phyloP scores from a whole-genome alignment of 306 rosid species.

The Erythrophleum fordii region DNA sequence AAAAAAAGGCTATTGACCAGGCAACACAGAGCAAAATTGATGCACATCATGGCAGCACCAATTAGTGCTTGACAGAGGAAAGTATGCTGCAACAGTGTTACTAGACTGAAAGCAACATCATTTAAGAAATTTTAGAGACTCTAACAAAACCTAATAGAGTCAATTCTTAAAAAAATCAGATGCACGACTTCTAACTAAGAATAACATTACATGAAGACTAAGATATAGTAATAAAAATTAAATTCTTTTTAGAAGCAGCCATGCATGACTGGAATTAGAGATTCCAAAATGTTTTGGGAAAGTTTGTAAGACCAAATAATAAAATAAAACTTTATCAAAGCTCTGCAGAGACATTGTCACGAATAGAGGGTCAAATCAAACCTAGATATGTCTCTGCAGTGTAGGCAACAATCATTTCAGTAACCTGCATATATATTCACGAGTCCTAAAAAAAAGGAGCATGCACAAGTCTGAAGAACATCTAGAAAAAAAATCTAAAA shows the following conservation, averaged over 20 bases:
- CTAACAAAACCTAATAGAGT: conserved; percentile 1
- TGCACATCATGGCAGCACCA: not conserved
- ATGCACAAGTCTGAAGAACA: too few species aligned
- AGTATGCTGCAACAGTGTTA: not conserved
- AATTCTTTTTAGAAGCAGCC: not conserved
- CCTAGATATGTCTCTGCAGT: too few species aligned
- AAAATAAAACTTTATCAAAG: too few species aligned
- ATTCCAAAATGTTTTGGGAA: not conserved
- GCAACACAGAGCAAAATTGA: conserved; percentile 7
- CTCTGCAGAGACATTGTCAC: too few species aligned
- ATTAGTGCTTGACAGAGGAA: conserved; percentile 14
- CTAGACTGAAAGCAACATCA: conserved; percentile 19
- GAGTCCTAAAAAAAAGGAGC: too few species aligned
- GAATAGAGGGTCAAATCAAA: too few species aligned
- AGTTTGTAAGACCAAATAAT: too few species aligned
- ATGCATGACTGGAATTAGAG: not conserved
- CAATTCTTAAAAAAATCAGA: conserved; percentile 9
- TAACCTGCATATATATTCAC: too few species aligned
- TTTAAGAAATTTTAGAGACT: conserved; percentile 7
- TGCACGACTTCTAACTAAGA: not conserved
- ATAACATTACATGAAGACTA: not conserved
- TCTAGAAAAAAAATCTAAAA: too few species aligned
- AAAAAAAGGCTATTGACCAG: not conserved
- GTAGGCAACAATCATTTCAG: too few species aligned
- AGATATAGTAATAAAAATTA: not conserved